Base-by-base conservation (phyloP, 2,329 filamentous ascomycete genomes). In the Seiridium cupressi region DNA sequence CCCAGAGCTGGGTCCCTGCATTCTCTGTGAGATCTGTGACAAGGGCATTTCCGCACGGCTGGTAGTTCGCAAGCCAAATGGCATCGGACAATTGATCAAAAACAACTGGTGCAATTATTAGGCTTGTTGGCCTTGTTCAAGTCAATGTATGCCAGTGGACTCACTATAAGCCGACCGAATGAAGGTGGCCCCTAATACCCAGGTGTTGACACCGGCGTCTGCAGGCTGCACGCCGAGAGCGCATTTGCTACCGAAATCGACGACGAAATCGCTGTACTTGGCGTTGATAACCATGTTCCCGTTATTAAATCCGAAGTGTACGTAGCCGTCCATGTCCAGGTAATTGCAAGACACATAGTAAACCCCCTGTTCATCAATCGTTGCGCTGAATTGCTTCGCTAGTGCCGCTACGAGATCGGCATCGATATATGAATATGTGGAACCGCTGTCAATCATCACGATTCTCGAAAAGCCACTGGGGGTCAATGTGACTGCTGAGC, bases 371-470 rank as follows among this genome's bases (percentile, higher is more conserved):
- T 66, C 64, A 44, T 75, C 73, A 36, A 69, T 61, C 44, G 67
- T 69, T 10, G 71, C 72, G 38, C 68, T 63, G 57, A 76, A 68
- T 35, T 69, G 65, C 57, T 69, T 60, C 34, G 75, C 77, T 31
- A 84, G 73, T 5, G 66, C 58, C 2, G 71, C 66, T 13, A 82
- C 80, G 44, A 89, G 72, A 51, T 79, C 73, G 62, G 85, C 78
- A 7, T 87, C 86, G 3, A 90, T 79, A 66, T 88, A 87, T 57
- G 83, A 87, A 61, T 88, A 77, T 13, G 84, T 88, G 38, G 84
- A 87, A 38, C 88, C 88, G 3, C 83, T 85, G 70, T 88, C 85
- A 35, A 88, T 77, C n/a, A 86, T 74, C 46, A 80, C 81, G 42
- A 78, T 75, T 18, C 77, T 69, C 32, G 75, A 75, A 59, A 76